phyloP scores from a whole-genome alignment of 1,284 basidiomycete species.

The Ceratobasidium sp. region DNA sequence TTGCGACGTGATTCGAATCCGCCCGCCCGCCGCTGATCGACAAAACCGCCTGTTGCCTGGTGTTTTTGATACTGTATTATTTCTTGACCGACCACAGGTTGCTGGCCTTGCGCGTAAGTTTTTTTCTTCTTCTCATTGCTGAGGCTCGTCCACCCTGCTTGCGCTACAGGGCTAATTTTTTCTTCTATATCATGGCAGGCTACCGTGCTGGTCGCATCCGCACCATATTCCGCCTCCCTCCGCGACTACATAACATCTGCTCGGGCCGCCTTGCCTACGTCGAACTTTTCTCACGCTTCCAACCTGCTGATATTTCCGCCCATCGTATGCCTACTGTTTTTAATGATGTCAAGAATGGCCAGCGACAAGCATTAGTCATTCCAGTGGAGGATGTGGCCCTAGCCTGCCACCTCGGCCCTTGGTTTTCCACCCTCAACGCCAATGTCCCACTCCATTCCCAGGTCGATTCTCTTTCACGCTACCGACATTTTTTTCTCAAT shows the following conservation, averaged over 20 bases:
- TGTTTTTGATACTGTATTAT: background rate
- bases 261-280: background rate
- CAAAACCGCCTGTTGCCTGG: background rate
- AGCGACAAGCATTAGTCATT: background rate
- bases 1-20: conserved; percentile 3
- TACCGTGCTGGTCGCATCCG: background rate
- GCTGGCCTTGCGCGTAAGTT: no score
- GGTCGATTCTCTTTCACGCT: background rate
- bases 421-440: no score
- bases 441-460: background rate
- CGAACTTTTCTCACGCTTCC: background rate
- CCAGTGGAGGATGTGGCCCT: background rate
- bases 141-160: no score
- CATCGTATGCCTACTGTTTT: background rate
- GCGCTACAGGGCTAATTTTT: no score
- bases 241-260: background rate
- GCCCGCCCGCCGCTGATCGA: background rate
- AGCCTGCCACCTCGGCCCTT: conserved; percentile 2
- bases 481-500: background rate
- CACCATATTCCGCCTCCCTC: background rate
- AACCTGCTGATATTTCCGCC: background rate
- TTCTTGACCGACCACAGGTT: no score
- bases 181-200: background rate
- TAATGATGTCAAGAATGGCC: background rate
- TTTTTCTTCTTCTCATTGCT: no score